phyloP scores from a whole-genome alignment of 2,329 filamentous ascomycete species.

The Nothomitra cinnamomea region DNA sequence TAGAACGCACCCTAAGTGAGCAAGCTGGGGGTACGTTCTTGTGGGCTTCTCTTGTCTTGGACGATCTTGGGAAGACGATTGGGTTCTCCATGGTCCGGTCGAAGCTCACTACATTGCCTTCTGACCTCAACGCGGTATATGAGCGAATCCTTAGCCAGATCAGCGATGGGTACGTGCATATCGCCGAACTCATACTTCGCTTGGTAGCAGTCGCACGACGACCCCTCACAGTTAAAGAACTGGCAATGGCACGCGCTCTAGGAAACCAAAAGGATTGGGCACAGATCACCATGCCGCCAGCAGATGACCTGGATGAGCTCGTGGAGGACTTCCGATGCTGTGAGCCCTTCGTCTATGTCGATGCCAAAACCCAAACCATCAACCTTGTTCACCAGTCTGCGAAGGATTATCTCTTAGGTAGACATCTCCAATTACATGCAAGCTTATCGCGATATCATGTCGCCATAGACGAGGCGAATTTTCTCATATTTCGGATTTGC shows the following conservation, averaged over 20 bases:
- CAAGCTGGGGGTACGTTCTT: conserved; percentile 19
- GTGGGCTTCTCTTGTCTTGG: conserved; percentile 17
- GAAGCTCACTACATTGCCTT: conserved; percentile 6
- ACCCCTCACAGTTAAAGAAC: conserved; percentile 15
- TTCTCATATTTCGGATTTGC: not conserved
- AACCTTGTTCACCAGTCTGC: conserved; percentile 17
- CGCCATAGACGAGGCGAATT: not conserved
- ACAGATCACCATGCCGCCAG: too few species aligned
- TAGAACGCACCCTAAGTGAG: conserved; percentile 10
- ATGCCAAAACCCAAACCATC: conserved; percentile 13
- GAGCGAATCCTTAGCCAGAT: conserved; percentile 17
- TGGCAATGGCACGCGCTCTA: conserved; percentile 5
- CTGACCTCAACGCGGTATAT: conserved; percentile 17
- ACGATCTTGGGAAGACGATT: conserved; percentile 8
- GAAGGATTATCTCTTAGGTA: conserved; percentile 16
- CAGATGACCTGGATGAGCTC: conserved; percentile 2
- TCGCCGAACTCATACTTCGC: conserved; percentile 12
- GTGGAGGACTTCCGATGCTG: not conserved
- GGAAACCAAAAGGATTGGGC: conserved; percentile 7
- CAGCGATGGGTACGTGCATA: conserved; percentile 8
- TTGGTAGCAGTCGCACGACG: conserved; percentile 16
- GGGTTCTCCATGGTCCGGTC: not conserved
- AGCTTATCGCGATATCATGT: not conserved
- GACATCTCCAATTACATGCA: conserved; percentile 6
- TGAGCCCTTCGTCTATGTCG: conserved; percentile 11